phyloP scores from a whole-genome alignment of 2,329 filamentous ascomycete species.

The Periglandula ipomoeae region DNA sequence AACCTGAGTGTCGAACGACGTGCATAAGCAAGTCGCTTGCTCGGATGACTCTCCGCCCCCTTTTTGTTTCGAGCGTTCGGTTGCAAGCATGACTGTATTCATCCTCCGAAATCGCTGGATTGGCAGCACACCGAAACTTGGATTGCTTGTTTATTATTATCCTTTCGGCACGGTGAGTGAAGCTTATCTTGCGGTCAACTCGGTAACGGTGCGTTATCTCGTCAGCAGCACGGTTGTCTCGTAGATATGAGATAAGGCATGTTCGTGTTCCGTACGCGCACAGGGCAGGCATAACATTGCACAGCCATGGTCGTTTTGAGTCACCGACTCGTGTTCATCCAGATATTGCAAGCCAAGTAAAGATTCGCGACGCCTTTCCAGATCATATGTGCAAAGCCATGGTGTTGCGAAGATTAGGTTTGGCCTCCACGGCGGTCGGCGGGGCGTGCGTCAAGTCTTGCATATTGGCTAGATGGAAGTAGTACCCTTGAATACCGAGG shows the following conservation, averaged over 20 bases:
- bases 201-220: slow-evolving; percentile 5
- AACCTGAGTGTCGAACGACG: no score
- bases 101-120: neutral
- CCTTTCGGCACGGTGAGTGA: neutral
- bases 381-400: no score
- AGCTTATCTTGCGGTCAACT: slow-evolving; percentile 8
- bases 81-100: no score
- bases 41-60: no score
- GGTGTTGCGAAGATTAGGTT: neutral
- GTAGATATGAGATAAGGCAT: neutral
- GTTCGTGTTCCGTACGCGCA: neutral
- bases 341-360: neutral
- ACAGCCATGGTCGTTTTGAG: neutral
- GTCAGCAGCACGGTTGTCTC: neutral
- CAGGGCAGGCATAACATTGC: neutral
- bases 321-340: neutral
- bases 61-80: no score
- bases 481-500: neutral
- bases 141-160: neutral
- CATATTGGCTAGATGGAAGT: no score
- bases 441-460: no score
- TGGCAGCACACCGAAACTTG: neutral
- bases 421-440: no score
- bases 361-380: neutral
- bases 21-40: no score